phyloP scores from a whole-genome alignment of 768 basidiomycete genomes.

The Cystofilobasidium capitatum region DNA sequence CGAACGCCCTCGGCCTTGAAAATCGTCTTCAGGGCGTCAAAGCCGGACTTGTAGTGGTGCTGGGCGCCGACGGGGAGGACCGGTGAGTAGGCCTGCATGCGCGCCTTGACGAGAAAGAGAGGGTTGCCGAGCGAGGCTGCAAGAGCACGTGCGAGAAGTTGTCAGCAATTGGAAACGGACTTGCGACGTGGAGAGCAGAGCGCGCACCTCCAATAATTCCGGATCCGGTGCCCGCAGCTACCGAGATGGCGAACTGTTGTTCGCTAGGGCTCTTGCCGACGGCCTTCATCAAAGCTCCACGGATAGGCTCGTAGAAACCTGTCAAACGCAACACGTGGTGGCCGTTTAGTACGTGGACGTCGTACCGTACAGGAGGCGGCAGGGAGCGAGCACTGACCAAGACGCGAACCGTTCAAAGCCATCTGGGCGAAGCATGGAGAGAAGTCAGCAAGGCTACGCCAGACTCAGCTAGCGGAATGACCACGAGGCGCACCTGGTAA shows the following conservation, averaged over 20 bases:
- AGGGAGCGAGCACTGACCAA: constrained; percentile 55
- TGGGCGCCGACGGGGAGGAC: constrained; percentile 88
- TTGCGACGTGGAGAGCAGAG: constrained; percentile 3
- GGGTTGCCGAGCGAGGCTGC: constrained; percentile 62
- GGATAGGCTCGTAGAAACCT: constrained; percentile 95
- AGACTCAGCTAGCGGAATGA: neutral
- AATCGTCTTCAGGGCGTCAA: constrained; percentile 71
- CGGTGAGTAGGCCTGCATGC: constrained; percentile 99
- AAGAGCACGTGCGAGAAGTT: neutral
- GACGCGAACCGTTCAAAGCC: constrained; percentile 78
- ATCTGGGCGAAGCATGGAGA: constrained; percentile 47
- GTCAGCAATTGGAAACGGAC: no score
- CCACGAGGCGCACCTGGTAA: constrained; percentile 60
- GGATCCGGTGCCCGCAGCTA: constrained; percentile 77
- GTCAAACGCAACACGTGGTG: no score
- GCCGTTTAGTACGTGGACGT: no score
- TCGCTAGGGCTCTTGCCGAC: constrained; percentile 57
- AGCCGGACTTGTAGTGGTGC: constrained; percentile 76
- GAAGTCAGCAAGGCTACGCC: neutral
- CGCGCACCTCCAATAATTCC: constrained; percentile 76
- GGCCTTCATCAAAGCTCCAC: constrained; percentile 57
- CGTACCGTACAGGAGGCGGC: no score
- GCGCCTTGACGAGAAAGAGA: constrained; percentile 87
- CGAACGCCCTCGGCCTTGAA: constrained; percentile 63
- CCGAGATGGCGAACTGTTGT: constrained; percentile 63